Conservation (phyloP, 177 flowering plant genomes). For the Tripterygium wilfordii region DNA sequence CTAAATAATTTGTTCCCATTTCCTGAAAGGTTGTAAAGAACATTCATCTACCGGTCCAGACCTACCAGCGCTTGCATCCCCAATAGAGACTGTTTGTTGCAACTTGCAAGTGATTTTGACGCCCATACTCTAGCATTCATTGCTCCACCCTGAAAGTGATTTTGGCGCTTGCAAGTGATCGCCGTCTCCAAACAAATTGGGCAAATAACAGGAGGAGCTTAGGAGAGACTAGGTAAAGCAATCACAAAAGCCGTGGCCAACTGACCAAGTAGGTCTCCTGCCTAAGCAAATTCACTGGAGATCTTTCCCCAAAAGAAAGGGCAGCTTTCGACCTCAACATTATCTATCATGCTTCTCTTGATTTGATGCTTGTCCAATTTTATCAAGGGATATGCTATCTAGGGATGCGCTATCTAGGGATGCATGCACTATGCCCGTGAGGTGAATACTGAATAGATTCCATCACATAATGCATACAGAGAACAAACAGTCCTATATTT, state of each 20-base stretch:
- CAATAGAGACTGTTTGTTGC: constrained; percentile 86
- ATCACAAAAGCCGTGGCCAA: constrained; percentile 70
- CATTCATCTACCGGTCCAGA: constrained; percentile 19
- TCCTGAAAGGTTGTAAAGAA: no score
- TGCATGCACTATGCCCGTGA: no score
- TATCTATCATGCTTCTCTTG: constrained; percentile 30
- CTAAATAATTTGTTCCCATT: no score
- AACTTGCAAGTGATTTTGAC: constrained; percentile 82
- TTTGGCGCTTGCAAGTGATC: constrained; percentile 68
- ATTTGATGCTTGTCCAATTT: constrained; percentile 25
- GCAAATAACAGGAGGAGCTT: constrained; percentile 26
- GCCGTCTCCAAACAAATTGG: constrained; percentile 49
- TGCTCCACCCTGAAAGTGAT: constrained; percentile 76
- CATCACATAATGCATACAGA: no score
- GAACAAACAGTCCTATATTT: no score
- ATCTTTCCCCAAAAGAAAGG: constrained; percentile 89
- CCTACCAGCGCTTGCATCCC: constrained; percentile 67
- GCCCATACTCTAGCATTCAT: constrained; percentile 90
- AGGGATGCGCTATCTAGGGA: no score
- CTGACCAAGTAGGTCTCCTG: constrained; percentile 79
- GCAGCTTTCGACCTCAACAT: constrained; percentile 50
- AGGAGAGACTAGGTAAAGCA: constrained; percentile 59
- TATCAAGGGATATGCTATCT: constrained; percentile 28
- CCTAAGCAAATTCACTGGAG: constrained; percentile 71
- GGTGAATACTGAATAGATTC: no score